Conservation (phyloP, 2,329 filamentous ascomycete genomes). For the Colletotrichum sp. region DNA sequence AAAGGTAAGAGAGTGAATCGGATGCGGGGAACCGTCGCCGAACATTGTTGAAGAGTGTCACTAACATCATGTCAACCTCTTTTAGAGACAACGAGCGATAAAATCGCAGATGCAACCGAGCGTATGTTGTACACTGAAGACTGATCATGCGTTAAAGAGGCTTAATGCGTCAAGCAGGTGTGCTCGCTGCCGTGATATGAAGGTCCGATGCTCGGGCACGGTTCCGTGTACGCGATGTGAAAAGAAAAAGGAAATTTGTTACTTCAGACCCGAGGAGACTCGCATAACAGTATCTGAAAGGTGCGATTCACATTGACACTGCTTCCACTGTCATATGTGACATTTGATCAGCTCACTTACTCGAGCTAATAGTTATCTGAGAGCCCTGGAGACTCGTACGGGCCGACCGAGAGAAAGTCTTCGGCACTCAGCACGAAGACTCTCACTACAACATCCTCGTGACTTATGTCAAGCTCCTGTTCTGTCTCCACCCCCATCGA, state of each 20-base stretch:
- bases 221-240: background rate
- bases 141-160: background rate
- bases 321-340: background rate
- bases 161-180: background rate
- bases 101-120: background rate
- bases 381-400: background rate
- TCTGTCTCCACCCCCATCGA: background rate
- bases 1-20: background rate
- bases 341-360: background rate
- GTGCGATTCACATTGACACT: background rate
- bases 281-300: constrained; percentile 1
- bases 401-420: background rate
- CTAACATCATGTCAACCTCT: background rate
- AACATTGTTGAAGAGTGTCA: background rate
- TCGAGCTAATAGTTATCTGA: background rate
- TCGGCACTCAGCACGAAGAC: background rate
- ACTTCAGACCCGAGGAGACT: background rate
- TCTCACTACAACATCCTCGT: background rate
- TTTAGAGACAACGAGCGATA: background rate
- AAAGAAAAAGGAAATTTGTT: background rate
- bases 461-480: background rate
- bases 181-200: constrained; percentile 2
- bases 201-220: background rate
- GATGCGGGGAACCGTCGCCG: background rate
- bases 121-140: background rate